Evolutionary conservation across 306 rosid species (phyloP).

Genomic region (Prunus persica): DNA sequence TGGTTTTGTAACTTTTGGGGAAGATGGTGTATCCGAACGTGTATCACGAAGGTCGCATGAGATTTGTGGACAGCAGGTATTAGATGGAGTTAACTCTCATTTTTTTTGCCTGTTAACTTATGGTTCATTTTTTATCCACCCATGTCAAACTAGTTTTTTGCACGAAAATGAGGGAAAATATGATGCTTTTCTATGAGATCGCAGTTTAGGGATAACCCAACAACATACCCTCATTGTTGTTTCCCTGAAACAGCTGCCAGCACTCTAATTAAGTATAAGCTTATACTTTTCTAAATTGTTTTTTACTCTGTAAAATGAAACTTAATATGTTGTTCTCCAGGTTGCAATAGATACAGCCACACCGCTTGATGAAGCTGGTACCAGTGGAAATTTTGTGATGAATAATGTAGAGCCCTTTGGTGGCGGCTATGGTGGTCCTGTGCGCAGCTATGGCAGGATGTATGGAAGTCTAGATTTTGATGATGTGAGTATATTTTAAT

Average conservation of each 20-base stretch:
- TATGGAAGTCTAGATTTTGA: slow-evolving; percentile 82
- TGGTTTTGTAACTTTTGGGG: slow-evolving; percentile 94
- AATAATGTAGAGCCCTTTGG: slow-evolving; percentile 56
- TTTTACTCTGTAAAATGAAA: neutral
- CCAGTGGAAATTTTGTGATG: slow-evolving; percentile 65
- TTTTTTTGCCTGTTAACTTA: neutral
- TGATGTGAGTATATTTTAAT: slow-evolving; percentile 59
- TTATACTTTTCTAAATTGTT: neutral
- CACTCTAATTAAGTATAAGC: neutral
- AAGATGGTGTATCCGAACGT: slow-evolving; percentile 91
- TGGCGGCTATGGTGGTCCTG: slow-evolving; percentile 79
- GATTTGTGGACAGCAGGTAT: slow-evolving; percentile 89
- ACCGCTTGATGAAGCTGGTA: slow-evolving; percentile 82
- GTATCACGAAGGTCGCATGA: slow-evolving; percentile 89
- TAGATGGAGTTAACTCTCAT: neutral
- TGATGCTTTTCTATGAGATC: neutral
- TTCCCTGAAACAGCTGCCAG: neutral
- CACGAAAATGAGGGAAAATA: neutral
- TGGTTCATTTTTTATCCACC: neutral
- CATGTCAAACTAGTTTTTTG: neutral
- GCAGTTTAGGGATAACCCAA: neutral
- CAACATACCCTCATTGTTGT: neutral
- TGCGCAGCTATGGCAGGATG: slow-evolving; percentile 91
- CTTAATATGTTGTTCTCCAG: slow-evolving; percentile 12
- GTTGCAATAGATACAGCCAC: slow-evolving; percentile 80